Conservation (phyloP, 2,329 filamentous ascomycete genomes). For the Hymenoscyphus fraxineus region DNA sequence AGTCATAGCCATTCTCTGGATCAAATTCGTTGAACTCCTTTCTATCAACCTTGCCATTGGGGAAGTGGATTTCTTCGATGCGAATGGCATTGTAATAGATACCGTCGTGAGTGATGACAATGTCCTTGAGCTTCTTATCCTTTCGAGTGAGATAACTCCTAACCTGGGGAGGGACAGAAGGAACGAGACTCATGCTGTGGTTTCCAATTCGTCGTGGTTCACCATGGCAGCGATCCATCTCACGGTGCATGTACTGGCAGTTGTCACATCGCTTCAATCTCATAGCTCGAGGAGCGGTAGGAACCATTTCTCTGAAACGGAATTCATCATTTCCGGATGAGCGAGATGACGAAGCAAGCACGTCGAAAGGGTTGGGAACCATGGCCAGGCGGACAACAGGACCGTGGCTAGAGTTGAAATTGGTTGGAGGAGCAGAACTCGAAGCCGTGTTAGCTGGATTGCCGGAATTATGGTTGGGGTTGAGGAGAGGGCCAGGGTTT, state of each 20-base stretch:
- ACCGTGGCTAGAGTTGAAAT: too few species aligned
- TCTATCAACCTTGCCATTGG: neutral
- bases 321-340: neutral
- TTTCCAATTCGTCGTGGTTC: too few species aligned
- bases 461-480: too few species aligned
- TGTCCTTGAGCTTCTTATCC: constrained; percentile 6
- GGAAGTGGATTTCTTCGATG: neutral
- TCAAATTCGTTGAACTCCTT: constrained; percentile 1
- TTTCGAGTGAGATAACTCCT: neutral
- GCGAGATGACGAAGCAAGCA: neutral
- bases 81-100: constrained; percentile 6
- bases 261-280: neutral
- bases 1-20: constrained; percentile 1
- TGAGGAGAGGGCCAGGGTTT: too few species aligned
- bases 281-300: constrained; percentile 9
- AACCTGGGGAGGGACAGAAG: neutral
- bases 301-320: neutral
- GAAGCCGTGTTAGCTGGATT: too few species aligned
- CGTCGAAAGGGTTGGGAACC: too few species aligned
- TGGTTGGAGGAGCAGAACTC: too few species aligned
- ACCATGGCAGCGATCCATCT: too few species aligned
- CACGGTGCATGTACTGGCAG: too few species aligned
- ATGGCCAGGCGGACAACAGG: too few species aligned
- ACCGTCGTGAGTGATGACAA: constrained; percentile 3
- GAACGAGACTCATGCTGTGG: neutral